These are phyloP conservation scores for Pseudozyma thailandica DNA, from an alignment of 1,284 basidiomycete genomes.

Conservation along the genomic window DNA sequence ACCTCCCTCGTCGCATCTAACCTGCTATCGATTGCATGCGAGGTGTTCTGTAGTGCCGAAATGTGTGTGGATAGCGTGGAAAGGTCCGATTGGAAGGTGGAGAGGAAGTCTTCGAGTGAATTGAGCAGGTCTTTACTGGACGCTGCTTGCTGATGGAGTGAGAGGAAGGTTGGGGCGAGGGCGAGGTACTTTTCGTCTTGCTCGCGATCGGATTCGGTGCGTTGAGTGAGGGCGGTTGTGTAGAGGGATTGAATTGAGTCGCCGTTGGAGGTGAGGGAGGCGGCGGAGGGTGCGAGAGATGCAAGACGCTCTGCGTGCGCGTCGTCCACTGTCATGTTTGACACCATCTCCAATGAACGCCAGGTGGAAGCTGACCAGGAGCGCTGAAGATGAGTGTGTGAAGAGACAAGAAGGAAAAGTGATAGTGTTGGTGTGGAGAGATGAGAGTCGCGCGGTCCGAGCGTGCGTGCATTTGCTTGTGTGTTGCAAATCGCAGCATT, in stretches of 20 bases:
- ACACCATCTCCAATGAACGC: neutral
- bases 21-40: slow-evolving; percentile 86
- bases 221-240: slow-evolving; percentile 6
- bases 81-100: slow-evolving; percentile 93
- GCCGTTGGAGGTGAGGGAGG: slow-evolving; percentile 1
- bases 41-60: slow-evolving; percentile 87
- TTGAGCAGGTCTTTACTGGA: slow-evolving; percentile 74
- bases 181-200: slow-evolving; percentile 16
- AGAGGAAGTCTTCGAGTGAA: slow-evolving; percentile 87
- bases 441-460: slow-evolving; percentile 11
- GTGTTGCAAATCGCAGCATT: neutral
- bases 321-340: slow-evolving; percentile 27
- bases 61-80: slow-evolving; percentile 94
- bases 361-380: neutral
- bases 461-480: slow-evolving; percentile 22
- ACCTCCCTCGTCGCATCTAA: slow-evolving; percentile 85
- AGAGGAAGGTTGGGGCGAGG: slow-evolving; percentile 22
- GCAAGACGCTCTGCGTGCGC: slow-evolving; percentile 35
- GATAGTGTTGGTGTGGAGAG: slow-evolving; percentile 23
- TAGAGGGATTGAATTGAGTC: slow-evolving; percentile 28
- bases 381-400: neutral
- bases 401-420: neutral
- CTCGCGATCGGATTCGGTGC: neutral
- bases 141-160: slow-evolving; percentile 76
- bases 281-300: slow-evolving; percentile 10